phyloP scores from a whole-genome alignment of 805 yeast genomes.

The Zygoascus flipseniorum region DNA sequence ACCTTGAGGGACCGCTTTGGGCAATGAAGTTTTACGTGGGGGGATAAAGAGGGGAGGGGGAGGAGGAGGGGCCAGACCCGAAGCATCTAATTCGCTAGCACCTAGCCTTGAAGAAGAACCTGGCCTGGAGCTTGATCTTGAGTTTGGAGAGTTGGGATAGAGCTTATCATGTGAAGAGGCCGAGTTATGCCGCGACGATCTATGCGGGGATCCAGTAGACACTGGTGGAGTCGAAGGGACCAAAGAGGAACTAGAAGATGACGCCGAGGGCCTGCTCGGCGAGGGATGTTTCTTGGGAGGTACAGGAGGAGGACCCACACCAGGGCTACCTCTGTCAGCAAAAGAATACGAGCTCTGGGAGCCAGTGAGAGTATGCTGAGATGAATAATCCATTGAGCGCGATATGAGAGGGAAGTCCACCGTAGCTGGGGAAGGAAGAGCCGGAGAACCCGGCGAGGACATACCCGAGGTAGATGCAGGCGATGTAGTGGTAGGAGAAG shows the following conservation, averaged over 20 bases:
- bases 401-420: background rate
- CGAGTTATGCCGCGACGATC: background rate
- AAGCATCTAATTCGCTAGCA: background rate
- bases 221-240: background rate
- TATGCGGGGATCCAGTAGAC: background rate
- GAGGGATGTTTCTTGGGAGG: background rate
- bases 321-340: no score
- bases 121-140: background rate
- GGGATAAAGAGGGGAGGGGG: slow-evolving; percentile 1
- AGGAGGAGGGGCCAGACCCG: slow-evolving; percentile 1
- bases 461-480: background rate
- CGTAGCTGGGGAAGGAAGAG: slow-evolving; percentile 1
- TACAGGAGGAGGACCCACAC: background rate
- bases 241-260: background rate
- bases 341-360: no score
- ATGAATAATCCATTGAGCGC: background rate
- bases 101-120: background rate
- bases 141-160: background rate
- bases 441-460: slow-evolving; percentile 3
- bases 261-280: background rate
- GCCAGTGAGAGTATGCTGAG: no score
- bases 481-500: background rate
- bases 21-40: background rate
- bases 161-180: background rate
- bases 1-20: background rate